Evolutionary conservation across 179 eudicot genomes (phyloP), one percentile per base, ranked within the genome.

Genomic region (Spergularia azorica): DNA sequence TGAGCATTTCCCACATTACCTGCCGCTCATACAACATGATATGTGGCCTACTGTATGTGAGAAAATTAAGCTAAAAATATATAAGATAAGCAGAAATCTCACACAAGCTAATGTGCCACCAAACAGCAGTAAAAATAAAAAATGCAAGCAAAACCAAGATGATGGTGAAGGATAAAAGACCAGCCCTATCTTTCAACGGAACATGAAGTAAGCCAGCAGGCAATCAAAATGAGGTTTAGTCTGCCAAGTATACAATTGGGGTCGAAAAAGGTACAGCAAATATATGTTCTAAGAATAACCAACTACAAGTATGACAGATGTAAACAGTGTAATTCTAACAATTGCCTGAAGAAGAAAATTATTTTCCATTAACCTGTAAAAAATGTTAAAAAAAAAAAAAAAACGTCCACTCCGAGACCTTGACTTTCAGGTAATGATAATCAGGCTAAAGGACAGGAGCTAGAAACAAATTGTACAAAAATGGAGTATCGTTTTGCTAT

Each of bases 1-100:
- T 84, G 88, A 67, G 90, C 92, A 84, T 88, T 90, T 60, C 91
- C 90, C 77, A 89, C 97, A 72, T 88, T 72, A 73, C 90, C 97
- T 20, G 4, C 14, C 6, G 14, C 67, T 36, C 43, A 63, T 1
- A 32, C 15, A 32, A 63, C 67, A 32, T 63, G 11, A 63, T 21
- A 16, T 12, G 43, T 62, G 0, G 14, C 38, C 32, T 32, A 7
- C 3, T 63, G 67, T 63, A 63, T 10, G 67, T 16, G 36, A 32
- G 41, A 63, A 63, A 62, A 2, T 38, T 20, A 38, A 62, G 66
- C 66, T 62, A 5, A 3, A 62, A 20, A 11, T 20, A 2, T 2
- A 26, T 5, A 65, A 15, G 68, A 36, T 10, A 14, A 32, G 68
- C 68, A 36, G 48, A 64, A 64, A 15, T 36, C 17, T 64, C 68